Conservation (phyloP, 257 asterid species). For the Scutellaria baicalensis region DNA sequence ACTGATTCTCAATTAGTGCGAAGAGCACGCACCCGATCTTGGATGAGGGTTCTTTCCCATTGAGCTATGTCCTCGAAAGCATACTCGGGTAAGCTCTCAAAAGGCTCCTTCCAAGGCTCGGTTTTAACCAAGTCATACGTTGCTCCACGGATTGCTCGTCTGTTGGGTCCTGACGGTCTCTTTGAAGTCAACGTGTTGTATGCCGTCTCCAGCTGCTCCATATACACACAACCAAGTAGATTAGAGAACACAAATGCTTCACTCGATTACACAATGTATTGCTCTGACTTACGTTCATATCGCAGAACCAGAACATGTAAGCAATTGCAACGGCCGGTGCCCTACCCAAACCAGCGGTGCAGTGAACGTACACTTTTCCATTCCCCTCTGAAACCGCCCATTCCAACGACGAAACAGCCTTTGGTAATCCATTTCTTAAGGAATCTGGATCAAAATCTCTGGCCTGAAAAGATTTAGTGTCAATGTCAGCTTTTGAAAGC, state of each 20-base stretch:
- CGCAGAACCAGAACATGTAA: conserved; percentile 86
- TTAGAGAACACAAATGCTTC: neutral
- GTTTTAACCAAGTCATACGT: conserved; percentile 79
- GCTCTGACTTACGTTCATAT: conserved; percentile 48
- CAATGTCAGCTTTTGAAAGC: neutral
- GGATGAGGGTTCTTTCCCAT: conserved; percentile 81
- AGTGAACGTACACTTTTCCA: conserved; percentile 79
- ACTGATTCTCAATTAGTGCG: conserved; percentile 30
- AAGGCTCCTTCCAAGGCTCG: conserved; percentile 75
- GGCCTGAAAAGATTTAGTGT: conserved; percentile 41
- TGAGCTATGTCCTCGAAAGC: conserved; percentile 70
- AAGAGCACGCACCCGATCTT: conserved; percentile 65
- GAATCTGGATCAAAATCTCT: conserved; percentile 95
- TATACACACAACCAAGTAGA: neutral
- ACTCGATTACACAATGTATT: neutral
- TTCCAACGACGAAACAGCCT: conserved; percentile 70
- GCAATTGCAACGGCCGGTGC: conserved; percentile 96
- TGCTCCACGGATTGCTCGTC: conserved; percentile 74
- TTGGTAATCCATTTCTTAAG: conserved; percentile 63
- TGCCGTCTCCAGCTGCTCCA: conserved; percentile 59
- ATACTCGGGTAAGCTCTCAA: conserved; percentile 60
- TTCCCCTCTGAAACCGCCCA: conserved; percentile 76
- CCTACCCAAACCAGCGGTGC: conserved; percentile 96
- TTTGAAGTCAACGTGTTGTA: conserved; percentile 57
- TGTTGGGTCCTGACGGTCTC: conserved; percentile 92